These are phyloP conservation scores for Gryganskiella cystojenkinii DNA, from an alignment of 192 early-diverging fungal species.

Conservation along the genomic window DNA sequence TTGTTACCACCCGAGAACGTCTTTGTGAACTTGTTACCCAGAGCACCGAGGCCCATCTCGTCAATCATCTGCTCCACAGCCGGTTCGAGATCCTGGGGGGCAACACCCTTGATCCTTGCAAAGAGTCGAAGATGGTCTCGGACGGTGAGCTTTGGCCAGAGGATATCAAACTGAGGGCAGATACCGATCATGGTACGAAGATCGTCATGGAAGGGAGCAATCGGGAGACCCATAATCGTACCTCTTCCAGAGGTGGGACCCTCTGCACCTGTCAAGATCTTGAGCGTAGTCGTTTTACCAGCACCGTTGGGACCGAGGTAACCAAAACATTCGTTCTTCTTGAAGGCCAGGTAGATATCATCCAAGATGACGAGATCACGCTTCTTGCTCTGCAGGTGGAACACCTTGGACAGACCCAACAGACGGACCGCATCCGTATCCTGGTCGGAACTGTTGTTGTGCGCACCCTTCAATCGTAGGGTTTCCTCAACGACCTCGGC, in stretches of 20 bases:
- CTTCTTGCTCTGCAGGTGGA: conserved; percentile 30
- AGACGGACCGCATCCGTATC: conserved; percentile 51
- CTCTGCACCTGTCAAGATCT: conserved; percentile 52
- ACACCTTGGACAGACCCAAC: conserved; percentile 39
- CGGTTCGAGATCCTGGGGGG: conserved; percentile 19
- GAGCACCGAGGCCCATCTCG: conserved; percentile 40
- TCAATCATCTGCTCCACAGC: conserved; percentile 38
- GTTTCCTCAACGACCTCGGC: conserved; percentile 46
- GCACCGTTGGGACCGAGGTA: conserved; percentile 71
- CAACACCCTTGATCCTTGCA: conserved; percentile 54
- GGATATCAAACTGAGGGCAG: conserved; percentile 57
- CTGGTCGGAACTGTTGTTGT: conserved; percentile 8
- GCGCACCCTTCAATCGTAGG: conserved; percentile 19
- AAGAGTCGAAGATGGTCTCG: conserved; percentile 57
- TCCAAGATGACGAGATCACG: conserved; percentile 46
- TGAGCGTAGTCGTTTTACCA: conserved; percentile 65
- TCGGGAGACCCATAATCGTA: conserved; percentile 37
- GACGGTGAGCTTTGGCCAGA: conserved; percentile 48
- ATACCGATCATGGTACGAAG: conserved; percentile 54
- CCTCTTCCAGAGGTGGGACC: conserved; percentile 46
- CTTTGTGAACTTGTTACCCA: conserved; percentile 38
- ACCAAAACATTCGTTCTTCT: conserved; percentile 60
- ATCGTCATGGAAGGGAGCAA: conserved; percentile 45
- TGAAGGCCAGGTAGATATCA: conserved; percentile 56
- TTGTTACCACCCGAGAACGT: conserved; percentile 75